phyloP scores from a whole-genome alignment of 2,329 filamentous ascomycete genomes.

The Sclerotinia trifoliorum region DNA sequence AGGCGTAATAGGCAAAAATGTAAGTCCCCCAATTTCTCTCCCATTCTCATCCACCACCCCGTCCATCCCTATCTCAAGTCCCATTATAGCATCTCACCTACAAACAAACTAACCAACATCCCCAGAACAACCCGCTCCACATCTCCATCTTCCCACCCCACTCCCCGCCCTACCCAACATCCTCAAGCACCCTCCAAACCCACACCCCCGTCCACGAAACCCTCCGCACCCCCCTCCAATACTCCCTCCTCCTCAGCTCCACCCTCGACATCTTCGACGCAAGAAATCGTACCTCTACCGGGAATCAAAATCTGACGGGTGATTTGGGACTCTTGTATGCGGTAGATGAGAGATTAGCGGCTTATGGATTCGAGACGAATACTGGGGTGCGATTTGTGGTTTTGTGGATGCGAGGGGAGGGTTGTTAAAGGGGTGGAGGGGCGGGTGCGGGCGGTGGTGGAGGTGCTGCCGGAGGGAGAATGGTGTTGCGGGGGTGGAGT shows the following conservation, averaged over 20 bases:
- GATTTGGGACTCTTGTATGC: constrained; percentile 91
- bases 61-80: background rate
- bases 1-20: constrained; percentile 89
- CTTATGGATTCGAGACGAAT: constrained; percentile 96
- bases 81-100: background rate
- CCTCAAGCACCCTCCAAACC: constrained; percentile 39
- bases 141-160: constrained; percentile 74
- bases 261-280: constrained; percentile 93
- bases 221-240: constrained; percentile 76
- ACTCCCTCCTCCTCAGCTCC: constrained; percentile 85
- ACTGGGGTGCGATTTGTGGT: constrained; percentile 89
- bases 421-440: constrained; percentile 31
- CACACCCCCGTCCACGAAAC: constrained; percentile 45
- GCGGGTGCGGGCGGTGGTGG: constrained; percentile 44
- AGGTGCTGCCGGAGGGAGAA: constrained; percentile 68
- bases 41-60: background rate
- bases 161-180: constrained; percentile 23
- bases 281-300: constrained; percentile 45
- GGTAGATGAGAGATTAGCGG: constrained; percentile 86
- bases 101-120: constrained; percentile 6
- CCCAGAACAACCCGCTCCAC: constrained; percentile 92
- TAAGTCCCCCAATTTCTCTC: constrained; percentile 46
- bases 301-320: constrained; percentile 52
- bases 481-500: constrained; percentile 48
- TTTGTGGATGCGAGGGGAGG: constrained; percentile 82